Percentiles rank a stretch among this genome's conserved stretches.
These are phyloP conservation scores for Solanum chaucha DNA, from an alignment of 257 asterid species.

Conservation along the genomic window DNA sequence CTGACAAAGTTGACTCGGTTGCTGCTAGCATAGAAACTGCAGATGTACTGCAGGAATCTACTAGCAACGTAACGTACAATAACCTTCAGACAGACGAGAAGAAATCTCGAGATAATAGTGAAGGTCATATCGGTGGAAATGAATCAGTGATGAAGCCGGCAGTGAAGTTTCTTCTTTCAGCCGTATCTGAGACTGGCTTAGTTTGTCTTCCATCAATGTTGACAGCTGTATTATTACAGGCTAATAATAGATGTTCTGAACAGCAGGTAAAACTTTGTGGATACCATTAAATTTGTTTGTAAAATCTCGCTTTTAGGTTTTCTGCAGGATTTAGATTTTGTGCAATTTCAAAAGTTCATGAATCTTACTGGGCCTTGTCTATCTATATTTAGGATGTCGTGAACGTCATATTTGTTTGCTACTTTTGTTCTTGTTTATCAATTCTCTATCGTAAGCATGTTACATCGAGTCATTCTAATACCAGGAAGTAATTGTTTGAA, in stretches of 20 bases:
- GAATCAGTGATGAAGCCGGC: constrained; percentile 42
- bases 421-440: not conserved
- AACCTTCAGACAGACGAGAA: constrained; percentile 31
- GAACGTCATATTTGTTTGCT: not conserved
- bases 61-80: constrained; percentile 22
- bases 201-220: constrained; percentile 98
- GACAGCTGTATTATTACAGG: constrained; percentile 92
- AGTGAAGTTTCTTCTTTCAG: constrained; percentile 66
- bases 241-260: constrained; percentile 79
- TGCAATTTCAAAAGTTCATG: not conserved
- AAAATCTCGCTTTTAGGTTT: not conserved
- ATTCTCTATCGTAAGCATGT: not conserved
- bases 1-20: constrained; percentile 18
- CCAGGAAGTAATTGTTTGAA: not conserved
- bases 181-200: constrained; percentile 89
- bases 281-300: not conserved
- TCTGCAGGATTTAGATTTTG: not conserved
- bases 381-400: not conserved
- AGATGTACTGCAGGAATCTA: constrained; percentile 23
- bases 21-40: constrained; percentile 14
- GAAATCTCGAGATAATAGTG: constrained; percentile 15
- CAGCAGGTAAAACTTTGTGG: constrained; percentile 54
- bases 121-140: constrained; percentile 32
- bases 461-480: not conserved
- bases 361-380: not conserved